phyloP scores from a whole-genome alignment of 345 rosid genomes.

The Camelina sativa region DNA sequence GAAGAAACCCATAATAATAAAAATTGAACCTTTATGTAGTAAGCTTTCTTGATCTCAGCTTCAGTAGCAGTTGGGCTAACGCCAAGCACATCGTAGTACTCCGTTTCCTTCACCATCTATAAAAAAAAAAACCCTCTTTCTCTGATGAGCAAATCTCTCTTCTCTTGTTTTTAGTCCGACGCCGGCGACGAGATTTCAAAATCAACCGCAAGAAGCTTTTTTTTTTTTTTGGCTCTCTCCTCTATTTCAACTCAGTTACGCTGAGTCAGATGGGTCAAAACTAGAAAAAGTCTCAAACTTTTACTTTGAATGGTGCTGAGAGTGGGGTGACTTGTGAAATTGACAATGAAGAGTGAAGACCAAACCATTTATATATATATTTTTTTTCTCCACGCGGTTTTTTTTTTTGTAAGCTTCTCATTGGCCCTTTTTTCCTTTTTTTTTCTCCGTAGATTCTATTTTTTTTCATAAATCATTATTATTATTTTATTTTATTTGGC shows the following conservation, averaged over 20 bases:
- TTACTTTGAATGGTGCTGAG: background rate
- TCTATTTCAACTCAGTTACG: slow-evolving; percentile 21
- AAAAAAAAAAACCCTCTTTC: background rate
- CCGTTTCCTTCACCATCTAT: slow-evolving; percentile 93
- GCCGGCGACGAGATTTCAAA: slow-evolving; percentile 29
- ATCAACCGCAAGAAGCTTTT: slow-evolving; percentile 5
- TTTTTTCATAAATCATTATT: too few relatives aligned
- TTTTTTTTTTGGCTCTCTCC: background rate
- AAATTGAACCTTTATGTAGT: slow-evolving; percentile 73
- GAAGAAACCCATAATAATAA: background rate
- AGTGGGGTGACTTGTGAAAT: too few relatives aligned
- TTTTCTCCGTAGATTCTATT: too few relatives aligned
- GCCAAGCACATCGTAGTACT: slow-evolving; percentile 91
- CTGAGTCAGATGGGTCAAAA: slow-evolving; percentile 29
- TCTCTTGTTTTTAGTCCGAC: background rate
- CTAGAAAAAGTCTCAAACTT: slow-evolving; percentile 35
- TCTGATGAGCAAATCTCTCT: slow-evolving; percentile 10
- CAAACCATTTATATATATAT: too few relatives aligned
- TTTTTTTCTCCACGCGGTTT: too few relatives aligned
- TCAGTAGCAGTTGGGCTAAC: slow-evolving; percentile 91
- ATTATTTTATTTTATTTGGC: too few relatives aligned
- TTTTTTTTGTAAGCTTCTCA: too few relatives aligned
- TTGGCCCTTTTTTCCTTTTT: too few relatives aligned
- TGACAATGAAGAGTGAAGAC: too few relatives aligned
- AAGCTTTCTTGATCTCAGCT: slow-evolving; percentile 96